Evolutionary conservation across 1,284 basidiomycete species (phyloP), one percentile per base, ranked within the genome.

Genomic region (Xanthoconium separans): DNA sequence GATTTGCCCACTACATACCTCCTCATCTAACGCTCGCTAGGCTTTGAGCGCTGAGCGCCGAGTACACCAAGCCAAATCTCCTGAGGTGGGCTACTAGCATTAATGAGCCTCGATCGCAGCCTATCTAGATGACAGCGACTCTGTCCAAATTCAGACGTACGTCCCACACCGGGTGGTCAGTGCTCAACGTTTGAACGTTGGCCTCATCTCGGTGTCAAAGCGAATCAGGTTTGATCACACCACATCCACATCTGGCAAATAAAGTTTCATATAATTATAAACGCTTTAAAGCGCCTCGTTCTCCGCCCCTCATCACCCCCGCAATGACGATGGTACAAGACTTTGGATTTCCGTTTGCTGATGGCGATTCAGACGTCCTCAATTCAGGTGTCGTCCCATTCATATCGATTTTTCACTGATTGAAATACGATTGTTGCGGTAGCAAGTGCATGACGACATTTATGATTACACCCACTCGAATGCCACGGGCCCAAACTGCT

Each of bases 141-240:
- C 22, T 42, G 31, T 30, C 53, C 37, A 53, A 47, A 60, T 62
- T 53, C 45, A 46, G 40, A 22, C 47, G 40, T 34, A 51, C 52
- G 30, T 42, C 44, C 45, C 34, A 55, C 41, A 62, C 53, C 55
- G 48, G 43, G 51, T 52, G 53, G 53, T 48, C 54, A 50, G 20
- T 31, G 31, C 22, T 44, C 52, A 55, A 20, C 43, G 51, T 5
- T 61, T 40, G 40, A 50, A 37, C 51, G 44, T 51, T 34, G 54
- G 41, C 30, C 15, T 63, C 64, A 65, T 70, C 55, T 63, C 63
- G 66, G 64, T 49, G 54, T 50, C 66, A 65, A 65, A 65, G 48
- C 65, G 63, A 65, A 58, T 57, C 53, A 48, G 55, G 55, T 62
- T 47, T 39, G 43, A 49, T 54, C 31, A 36, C 53, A 41, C 39